phyloP scores from a whole-genome alignment of 1,284 basidiomycete genomes.

The Marasmius fiardii region DNA sequence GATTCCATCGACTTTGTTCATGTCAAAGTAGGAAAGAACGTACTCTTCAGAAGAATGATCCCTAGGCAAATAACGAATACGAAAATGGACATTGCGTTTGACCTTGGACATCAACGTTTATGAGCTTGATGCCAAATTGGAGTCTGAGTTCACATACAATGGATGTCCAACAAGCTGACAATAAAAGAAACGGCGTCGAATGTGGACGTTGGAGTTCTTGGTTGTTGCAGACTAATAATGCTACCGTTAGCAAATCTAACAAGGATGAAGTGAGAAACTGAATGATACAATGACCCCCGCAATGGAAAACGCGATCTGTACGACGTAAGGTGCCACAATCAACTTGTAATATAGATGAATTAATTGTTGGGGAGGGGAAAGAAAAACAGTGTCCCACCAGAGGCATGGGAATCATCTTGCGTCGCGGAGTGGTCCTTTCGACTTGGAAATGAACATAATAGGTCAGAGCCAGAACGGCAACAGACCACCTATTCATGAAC shows the following conservation, averaged over 20 bases:
- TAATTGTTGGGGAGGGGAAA: not conserved
- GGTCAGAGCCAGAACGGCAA: slow-evolving; percentile 33
- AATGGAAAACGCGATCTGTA: slow-evolving; percentile 25
- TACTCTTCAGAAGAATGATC: slow-evolving; percentile 28
- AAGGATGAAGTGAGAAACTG: not conserved
- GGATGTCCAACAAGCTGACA: slow-evolving; percentile 25
- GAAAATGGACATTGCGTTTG: slow-evolving; percentile 26
- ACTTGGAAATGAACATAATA: slow-evolving; percentile 29
- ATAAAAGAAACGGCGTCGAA: slow-evolving; percentile 24
- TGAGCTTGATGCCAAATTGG: not conserved
- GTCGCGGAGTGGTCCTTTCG: slow-evolving; percentile 17
- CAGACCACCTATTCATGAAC: slow-evolving; percentile 29
- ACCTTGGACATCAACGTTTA: slow-evolving; percentile 17
- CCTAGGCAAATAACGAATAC: slow-evolving; percentile 28
- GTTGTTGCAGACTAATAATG: not conserved
- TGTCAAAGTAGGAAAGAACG: slow-evolving; percentile 9
- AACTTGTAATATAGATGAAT: slow-evolving; percentile 22
- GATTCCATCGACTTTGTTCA: not conserved
- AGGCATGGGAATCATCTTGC: slow-evolving; percentile 17
- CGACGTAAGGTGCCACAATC: slow-evolving; percentile 32
- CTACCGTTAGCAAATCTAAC: not conserved
- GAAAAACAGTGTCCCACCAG: slow-evolving; percentile 18
- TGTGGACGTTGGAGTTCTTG: not conserved
- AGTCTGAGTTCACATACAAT: slow-evolving; percentile 21
- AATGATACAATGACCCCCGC: slow-evolving; percentile 26